These are phyloP conservation scores for Pythium periplocum DNA, from an alignment of 352 stramenopile species.

Conservation along the genomic window DNA sequence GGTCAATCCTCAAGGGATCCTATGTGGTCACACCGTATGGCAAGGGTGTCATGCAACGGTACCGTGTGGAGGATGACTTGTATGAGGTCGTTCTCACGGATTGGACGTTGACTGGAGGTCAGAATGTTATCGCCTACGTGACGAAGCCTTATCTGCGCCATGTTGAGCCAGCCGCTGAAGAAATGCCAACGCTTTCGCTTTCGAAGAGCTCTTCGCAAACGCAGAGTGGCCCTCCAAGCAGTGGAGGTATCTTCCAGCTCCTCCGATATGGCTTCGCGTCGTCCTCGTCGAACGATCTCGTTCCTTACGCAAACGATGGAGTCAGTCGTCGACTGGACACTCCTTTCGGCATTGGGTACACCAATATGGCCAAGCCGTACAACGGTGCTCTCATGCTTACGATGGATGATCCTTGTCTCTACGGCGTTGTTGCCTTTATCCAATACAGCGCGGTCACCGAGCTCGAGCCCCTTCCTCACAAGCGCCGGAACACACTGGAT, in stretches of 20 bases:
- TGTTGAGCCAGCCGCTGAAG: slow-evolving; percentile 22
- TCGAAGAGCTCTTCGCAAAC: slow-evolving; percentile 4
- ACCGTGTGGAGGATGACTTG: slow-evolving; percentile 34
- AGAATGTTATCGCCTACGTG: slow-evolving; percentile 50
- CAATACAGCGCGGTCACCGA: slow-evolving; percentile 39
- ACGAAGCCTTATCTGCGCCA: slow-evolving; percentile 34
- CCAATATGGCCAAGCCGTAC: slow-evolving; percentile 43
- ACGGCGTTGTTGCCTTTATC: slow-evolving; percentile 40
- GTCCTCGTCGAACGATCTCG: slow-evolving; percentile 7
- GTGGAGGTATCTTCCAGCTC: slow-evolving; percentile 66
- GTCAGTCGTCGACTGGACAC: slow-evolving; percentile 41
- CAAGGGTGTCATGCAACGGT: slow-evolving; percentile 46
- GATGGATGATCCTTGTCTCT: slow-evolving; percentile 42
- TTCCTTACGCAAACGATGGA: slow-evolving; percentile 40
- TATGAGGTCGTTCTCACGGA: slow-evolving; percentile 50
- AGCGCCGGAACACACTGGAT: slow-evolving; percentile 62
- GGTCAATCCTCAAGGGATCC: slow-evolving; percentile 24
- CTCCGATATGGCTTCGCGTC: slow-evolving; percentile 47
- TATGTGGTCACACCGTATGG: slow-evolving; percentile 53
- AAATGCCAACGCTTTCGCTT: slow-evolving; percentile 30
- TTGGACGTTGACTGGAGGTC: slow-evolving; percentile 30
- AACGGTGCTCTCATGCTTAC: slow-evolving; percentile 38
- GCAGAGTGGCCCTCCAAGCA: slow-evolving; percentile 12
- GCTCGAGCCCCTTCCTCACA: slow-evolving; percentile 14
- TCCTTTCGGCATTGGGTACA: slow-evolving; percentile 49